Conservation (phyloP, 495 filamentous ascomycete species). For the Aspergillus egyptiacus region DNA sequence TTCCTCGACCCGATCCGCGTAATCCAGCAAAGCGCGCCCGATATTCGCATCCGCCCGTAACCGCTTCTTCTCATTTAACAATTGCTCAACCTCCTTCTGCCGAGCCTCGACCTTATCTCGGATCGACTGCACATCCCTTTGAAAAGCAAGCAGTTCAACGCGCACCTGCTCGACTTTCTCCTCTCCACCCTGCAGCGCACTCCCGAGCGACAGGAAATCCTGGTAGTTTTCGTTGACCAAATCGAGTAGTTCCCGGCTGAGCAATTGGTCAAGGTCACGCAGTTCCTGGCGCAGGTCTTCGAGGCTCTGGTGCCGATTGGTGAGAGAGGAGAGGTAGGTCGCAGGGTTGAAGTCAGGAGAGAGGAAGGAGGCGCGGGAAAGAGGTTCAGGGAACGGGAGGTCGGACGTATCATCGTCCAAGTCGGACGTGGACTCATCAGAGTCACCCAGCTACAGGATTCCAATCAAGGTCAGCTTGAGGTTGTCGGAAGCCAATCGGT, state of each 20-base stretch:
- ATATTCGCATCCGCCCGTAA: slow-evolving; percentile 48
- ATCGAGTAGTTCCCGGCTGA: slow-evolving; percentile 81
- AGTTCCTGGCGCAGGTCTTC: slow-evolving; percentile 88
- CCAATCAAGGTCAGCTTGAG: slow-evolving; percentile 8
- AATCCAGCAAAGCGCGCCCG: slow-evolving; percentile 63
- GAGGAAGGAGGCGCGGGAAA: slow-evolving; percentile 75
- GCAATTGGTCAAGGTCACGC: slow-evolving; percentile 62
- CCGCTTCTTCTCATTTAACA: slow-evolving; percentile 50
- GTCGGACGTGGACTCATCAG: slow-evolving; percentile 47
- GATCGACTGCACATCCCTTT: slow-evolving; percentile 64
- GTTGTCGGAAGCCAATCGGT: slow-evolving; percentile 1
- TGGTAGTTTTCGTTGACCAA: slow-evolving; percentile 91
- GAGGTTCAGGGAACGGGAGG: slow-evolving; percentile 77
- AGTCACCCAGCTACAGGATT: slow-evolving; percentile 42
- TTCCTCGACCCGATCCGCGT: slow-evolving; percentile 63
- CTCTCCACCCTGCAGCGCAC: slow-evolving; percentile 77
- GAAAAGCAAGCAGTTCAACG: slow-evolving; percentile 79
- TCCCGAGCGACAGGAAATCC: slow-evolving; percentile 79
- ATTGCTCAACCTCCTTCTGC: slow-evolving; percentile 45
- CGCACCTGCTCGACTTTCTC: slow-evolving; percentile 88
- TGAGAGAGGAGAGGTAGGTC: slow-evolving; percentile 74
- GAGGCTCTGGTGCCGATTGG: slow-evolving; percentile 86
- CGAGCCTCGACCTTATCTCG: slow-evolving; percentile 48
- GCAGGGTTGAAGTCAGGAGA: slow-evolving; percentile 71
- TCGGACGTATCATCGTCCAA: slow-evolving; percentile 57